Evolutionary conservation across 768 basidiomycete species (phyloP), one percentile per base, ranked within the genome.

Genomic region (Rhodosporidiobolus sp.): DNA sequence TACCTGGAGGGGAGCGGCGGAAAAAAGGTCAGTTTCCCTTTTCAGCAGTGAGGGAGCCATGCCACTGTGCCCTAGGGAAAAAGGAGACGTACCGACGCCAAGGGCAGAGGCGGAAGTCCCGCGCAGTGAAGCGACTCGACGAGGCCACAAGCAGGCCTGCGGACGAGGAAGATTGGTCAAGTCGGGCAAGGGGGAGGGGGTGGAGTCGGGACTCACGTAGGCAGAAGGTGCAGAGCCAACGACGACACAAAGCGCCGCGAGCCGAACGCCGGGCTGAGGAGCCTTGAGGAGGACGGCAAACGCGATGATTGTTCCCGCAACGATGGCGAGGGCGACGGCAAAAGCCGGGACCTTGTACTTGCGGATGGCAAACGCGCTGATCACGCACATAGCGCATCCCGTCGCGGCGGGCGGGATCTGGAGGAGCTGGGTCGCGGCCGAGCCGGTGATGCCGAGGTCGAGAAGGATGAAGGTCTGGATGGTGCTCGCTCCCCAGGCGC

Each of bases 381-480:
- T 46, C 45, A 61, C 30, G 59, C 67, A 68, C 50, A 68, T 61
- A 3, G n/a, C 1, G 45, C 61, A 26, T 22, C 67, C 67, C 2
- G 67, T 68, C 17, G 67, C 59, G 0, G 67, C 67, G 2, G 67
- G 67, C 26, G 67, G 67, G 9, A 68, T 61, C 52, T 68, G 67
- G 30, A 68, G 59, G 14, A 68, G 67, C 53, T 68, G 67, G 3
- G 67, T 68, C 6, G 50, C 53, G 9, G 59, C 59, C 34, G 67
- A 61, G 32, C 35, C 53, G 16, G 53, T 58, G 59, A 67, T 59
- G 38, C 58, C 66, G 19, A 67, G 58, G 43, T 67, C 66, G 24
- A 53, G 38, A 3, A 67, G 20, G n/a, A 68, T n/a, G 30, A 68
- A 61, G 3, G 66, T 59, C n/a, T 61, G 59, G 49, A 68, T 52